Base-by-base conservation (phyloP, 768 basidiomycete genomes). In the Hygrophoropsis aurantiaca region DNA sequence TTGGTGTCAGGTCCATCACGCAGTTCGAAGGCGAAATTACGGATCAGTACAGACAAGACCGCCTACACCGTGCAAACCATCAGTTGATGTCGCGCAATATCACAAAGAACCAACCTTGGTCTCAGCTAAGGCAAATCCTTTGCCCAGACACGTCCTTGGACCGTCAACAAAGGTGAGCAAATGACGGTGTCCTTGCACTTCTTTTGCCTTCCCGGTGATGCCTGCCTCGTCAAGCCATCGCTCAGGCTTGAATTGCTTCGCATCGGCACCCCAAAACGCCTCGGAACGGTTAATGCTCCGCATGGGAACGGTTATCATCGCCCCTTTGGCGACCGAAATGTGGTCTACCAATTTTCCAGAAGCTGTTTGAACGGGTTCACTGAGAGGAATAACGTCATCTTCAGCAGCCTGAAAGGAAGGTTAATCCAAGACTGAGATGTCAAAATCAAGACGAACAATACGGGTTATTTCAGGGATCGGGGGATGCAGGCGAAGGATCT, bases 81-180 rank as follows among this genome's bases (percentile, higher is more conserved):
- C 5, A 50, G 42, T 2, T 11, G 35, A 8, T n/a, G 11, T 36
- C 40, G 4, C 16, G 10, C 4, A 24, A 40, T 5, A 13, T 26
- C 10, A 9, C 21, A 11, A 24, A 21, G 19, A 74, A 72, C 54
- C 10, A 13, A 72, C 73, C 67, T 74, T 74, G 53, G 72, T 59
- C 48, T 72, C 67, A 0, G 68, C 62, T 19, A 73, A 45, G 4
- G 73, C 72, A 49, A 77, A 76, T 11, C 54, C 57, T 34, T 66
- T 69, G 13, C 75, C 75, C 10, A 75, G 58, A 50, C 75, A 77
- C 11, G 59, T 65, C 25, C 73, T 58, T 2, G 71, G 69, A 1
- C 75, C 75, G 44, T 76, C 74, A 5, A 64, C 53, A 50, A 76
- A 76, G 0, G 71, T 72, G 42, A 72, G 60, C 1, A 75, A 42